phyloP scores from a whole-genome alignment of 495 filamentous ascomycete species.

The Amphirosellinia nigrospora region DNA sequence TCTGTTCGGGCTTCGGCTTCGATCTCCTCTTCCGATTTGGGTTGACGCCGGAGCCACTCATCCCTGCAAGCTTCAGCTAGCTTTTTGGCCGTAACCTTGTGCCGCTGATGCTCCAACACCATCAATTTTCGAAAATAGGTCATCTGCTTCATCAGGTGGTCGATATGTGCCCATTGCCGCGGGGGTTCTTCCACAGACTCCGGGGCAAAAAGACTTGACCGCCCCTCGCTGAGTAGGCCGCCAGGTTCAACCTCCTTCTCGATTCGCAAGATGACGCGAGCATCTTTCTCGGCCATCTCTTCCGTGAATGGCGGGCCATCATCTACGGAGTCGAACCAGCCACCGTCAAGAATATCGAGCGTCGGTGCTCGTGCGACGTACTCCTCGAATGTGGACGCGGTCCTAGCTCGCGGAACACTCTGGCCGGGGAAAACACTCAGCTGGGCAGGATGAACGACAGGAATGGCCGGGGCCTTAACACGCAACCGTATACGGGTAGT shows the following conservation, averaged over 20 bases:
- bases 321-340: constrained; percentile 55
- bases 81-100: constrained; percentile 69
- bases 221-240: constrained; percentile 72
- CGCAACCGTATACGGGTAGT: constrained; percentile 52
- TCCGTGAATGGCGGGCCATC: constrained; percentile 60
- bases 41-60: constrained; percentile 69
- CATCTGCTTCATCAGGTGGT: constrained; percentile 83
- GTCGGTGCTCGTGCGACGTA: constrained; percentile 54
- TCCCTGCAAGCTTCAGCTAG: constrained; percentile 65
- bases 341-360: constrained; percentile 55
- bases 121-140: constrained; percentile 79
- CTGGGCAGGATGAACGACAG: constrained; percentile 61
- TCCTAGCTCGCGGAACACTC: constrained; percentile 44
- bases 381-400: constrained; percentile 58
- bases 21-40: constrained; percentile 73
- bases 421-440: constrained; percentile 45
- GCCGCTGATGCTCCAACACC: constrained; percentile 74
- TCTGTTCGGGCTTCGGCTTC: constrained; percentile 60
- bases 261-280: constrained; percentile 62
- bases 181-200: constrained; percentile 77
- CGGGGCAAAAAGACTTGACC: constrained; percentile 76
- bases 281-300: constrained; percentile 60
- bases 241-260: constrained; percentile 73
- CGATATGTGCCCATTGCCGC: constrained; percentile 80
- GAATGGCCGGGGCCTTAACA: constrained; percentile 46